phyloP scores from a whole-genome alignment of 2,329 filamentous ascomycete species.

The Fusarium albosuccineum region DNA sequence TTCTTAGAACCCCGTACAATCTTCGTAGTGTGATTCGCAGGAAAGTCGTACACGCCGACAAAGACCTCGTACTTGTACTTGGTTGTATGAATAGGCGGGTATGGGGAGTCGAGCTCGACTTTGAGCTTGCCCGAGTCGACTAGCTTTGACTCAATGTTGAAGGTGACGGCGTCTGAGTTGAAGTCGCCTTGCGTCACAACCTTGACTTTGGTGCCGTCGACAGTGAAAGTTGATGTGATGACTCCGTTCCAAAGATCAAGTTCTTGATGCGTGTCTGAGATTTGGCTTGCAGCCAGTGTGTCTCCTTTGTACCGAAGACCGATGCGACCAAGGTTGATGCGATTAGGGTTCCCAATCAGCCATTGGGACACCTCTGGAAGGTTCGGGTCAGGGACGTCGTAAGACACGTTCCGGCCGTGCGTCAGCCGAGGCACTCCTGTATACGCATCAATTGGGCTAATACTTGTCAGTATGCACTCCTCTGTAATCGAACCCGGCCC shows the following conservation, averaged over 20 bases:
- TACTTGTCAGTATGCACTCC: neutral
- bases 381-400: conserved; percentile 53
- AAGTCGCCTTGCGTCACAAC: conserved; percentile 56
- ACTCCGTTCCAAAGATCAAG: conserved; percentile 36
- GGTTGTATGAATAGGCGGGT: conserved; percentile 54
- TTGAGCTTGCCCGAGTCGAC: conserved; percentile 50
- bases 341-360: conserved; percentile 64
- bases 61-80: conserved; percentile 61
- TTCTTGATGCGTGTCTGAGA: conserved; percentile 49
- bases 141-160: conserved; percentile 54
- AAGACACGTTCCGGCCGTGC: conserved; percentile 54
- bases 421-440: conserved; percentile 50
- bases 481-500: too few relatives aligned
- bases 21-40: conserved; percentile 54
- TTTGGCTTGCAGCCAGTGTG: conserved; percentile 46
- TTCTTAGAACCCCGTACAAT: conserved; percentile 25
- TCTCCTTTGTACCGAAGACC: conserved; percentile 53
- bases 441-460: conserved; percentile 44
- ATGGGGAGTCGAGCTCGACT: conserved; percentile 59
- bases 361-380: conserved; percentile 60
- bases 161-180: conserved; percentile 53
- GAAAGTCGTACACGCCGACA: conserved; percentile 56
- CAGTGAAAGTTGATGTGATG: conserved; percentile 54
- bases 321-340: conserved; percentile 59
- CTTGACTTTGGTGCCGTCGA: conserved; percentile 48